These are phyloP conservation scores for Dichotomopilus funicola DNA, from an alignment of 2,329 filamentous ascomycete genomes.

Conservation along the genomic window DNA sequence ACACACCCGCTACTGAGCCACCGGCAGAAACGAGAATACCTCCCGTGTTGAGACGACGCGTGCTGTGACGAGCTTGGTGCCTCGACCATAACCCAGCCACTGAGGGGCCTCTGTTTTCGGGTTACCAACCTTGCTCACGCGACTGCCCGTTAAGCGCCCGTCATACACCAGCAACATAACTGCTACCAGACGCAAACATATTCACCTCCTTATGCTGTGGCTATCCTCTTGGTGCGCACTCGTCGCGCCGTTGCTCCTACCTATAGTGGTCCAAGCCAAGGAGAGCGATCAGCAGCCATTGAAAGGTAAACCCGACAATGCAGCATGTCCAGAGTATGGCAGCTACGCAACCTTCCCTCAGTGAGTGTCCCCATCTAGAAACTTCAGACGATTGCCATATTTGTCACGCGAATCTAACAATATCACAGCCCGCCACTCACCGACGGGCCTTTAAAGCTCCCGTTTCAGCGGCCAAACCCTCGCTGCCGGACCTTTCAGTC, in stretches of 20 bases:
- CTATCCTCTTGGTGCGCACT: conserved; percentile 12
- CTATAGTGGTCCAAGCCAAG: conserved; percentile 7
- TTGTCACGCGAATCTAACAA: conserved; percentile 10
- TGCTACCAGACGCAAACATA: not conserved
- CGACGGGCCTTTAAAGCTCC: conserved; percentile 68
- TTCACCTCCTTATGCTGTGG: conserved; percentile 4
- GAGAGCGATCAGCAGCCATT: conserved; percentile 27
- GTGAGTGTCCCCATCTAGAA: conserved; percentile 36
- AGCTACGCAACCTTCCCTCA: conserved; percentile 53
- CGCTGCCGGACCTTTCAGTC: conserved; percentile 88
- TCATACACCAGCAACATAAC: too few relatives aligned
- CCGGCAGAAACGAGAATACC: too few relatives aligned
- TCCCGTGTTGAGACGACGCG: not conserved
- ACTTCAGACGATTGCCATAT: conserved; percentile 13
- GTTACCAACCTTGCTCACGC: too few relatives aligned
- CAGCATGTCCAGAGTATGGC: conserved; percentile 59
- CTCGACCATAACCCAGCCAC: too few relatives aligned
- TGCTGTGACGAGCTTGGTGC: not conserved
- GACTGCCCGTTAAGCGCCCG: too few relatives aligned
- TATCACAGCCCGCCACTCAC: conserved; percentile 64
- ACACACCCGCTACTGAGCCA: too few relatives aligned
- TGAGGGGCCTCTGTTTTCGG: too few relatives aligned
- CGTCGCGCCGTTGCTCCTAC: conserved; percentile 17
- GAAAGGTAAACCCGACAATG: conserved; percentile 26
- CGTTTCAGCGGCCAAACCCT: conserved; percentile 75